These are phyloP conservation scores for Lodderomyces theae DNA, from an alignment of 1,139 yeast genomes.

Conservation along the genomic window DNA sequence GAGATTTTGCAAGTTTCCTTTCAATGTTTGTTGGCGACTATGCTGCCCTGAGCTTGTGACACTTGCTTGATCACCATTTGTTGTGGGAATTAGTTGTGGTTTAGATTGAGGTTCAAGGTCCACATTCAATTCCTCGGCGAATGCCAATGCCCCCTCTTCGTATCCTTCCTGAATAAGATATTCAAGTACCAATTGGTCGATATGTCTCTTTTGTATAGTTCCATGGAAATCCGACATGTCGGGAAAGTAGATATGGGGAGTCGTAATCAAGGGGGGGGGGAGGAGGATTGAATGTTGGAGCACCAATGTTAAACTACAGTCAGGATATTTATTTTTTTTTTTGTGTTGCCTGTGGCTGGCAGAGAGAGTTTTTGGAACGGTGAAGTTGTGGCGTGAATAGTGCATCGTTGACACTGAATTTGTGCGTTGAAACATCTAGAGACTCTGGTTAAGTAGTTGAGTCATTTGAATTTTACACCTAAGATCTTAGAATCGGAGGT, in stretches of 20 bases:
- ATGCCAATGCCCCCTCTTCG: conserved; percentile 48
- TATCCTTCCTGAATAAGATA: conserved; percentile 60
- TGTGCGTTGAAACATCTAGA: no score
- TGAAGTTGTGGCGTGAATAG: no score
- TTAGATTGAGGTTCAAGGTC: conserved; percentile 14
- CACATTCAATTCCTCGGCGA: conserved; percentile 43
- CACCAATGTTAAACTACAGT: no score
- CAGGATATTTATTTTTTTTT: no score
- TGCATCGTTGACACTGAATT: no score
- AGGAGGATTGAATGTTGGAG: background rate
- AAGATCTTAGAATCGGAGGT: no score
- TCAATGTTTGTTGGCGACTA: background rate
- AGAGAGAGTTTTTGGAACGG: no score
- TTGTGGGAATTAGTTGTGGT: background rate
- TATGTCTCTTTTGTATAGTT: conserved; percentile 9
- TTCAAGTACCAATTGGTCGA: conserved; percentile 49
- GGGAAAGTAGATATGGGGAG: background rate
- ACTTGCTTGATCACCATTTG: background rate
- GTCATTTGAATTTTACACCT: no score
- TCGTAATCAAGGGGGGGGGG: no score
- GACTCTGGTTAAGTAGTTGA: no score
- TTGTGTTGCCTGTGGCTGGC: no score
- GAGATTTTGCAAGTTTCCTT: conserved; percentile 10
- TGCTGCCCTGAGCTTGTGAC: background rate
- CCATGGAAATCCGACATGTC: background rate